Percentiles rank a stretch among this genome's conserved stretches.
Conservation (phyloP, 1,139 yeast species). For the Pichia sp. region DNA sequence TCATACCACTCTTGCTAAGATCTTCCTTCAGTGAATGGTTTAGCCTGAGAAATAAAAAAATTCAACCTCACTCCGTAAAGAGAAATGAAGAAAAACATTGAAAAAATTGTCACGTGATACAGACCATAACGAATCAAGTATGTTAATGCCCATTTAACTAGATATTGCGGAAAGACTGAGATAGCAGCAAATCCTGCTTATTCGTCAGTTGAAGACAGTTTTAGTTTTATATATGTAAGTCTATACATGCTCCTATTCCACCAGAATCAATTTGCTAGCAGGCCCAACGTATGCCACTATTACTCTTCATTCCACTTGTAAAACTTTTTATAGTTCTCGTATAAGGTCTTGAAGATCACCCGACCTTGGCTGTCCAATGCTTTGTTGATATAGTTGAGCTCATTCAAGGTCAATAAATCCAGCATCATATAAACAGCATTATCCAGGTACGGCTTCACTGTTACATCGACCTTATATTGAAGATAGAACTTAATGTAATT, state of each 20-base stretch:
- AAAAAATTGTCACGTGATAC: slow-evolving; percentile 2
- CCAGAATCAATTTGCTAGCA: no score
- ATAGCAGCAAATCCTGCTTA: no score
- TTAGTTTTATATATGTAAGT: no score
- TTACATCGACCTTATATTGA: slow-evolving; percentile 44
- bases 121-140: no score
- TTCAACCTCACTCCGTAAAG: background rate
- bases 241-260: no score
- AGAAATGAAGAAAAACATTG: background rate
- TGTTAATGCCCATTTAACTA: no score
- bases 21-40: no score
- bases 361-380: slow-evolving; percentile 72
- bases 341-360: slow-evolving; percentile 61
- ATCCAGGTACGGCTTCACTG: slow-evolving; percentile 48
- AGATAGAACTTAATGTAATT: slow-evolving; percentile 53
- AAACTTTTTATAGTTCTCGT: slow-evolving; percentile 65
- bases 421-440: slow-evolving; percentile 61
- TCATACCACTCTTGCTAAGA: no score
- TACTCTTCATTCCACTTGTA: slow-evolving; percentile 80
- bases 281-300: no score
- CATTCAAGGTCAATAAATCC: slow-evolving; percentile 65
- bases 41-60: background rate
- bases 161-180: no score
- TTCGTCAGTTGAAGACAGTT: no score
- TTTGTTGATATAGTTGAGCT: slow-evolving; percentile 60